Conservation (phyloP, 1,284 basidiomycete species). For the Vanrija sp. region DNA sequence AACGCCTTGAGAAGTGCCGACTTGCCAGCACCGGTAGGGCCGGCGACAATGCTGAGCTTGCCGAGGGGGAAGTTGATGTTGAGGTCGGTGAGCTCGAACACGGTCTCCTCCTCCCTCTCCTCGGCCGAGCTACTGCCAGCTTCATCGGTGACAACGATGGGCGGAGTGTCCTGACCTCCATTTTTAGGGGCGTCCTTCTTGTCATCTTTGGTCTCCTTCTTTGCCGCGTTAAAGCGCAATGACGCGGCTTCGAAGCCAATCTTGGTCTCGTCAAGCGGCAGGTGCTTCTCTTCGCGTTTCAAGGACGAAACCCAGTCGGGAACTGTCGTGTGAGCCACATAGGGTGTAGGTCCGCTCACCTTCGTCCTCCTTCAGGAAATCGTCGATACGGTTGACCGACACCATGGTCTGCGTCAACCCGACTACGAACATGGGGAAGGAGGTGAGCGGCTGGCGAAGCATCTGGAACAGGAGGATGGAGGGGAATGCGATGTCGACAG, state of each 20-base stretch:
- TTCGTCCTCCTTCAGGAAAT: conserved; percentile 77
- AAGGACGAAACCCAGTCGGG: conserved; percentile 64
- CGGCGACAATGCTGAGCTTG: conserved; percentile 63
- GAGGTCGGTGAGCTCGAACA: conserved; percentile 64
- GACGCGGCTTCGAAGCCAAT: conserved; percentile 64
- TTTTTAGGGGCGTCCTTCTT: conserved; percentile 9
- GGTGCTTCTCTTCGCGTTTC: conserved; percentile 46
- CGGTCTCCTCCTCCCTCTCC: conserved; percentile 13
- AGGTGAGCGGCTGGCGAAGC: conserved; percentile 55
- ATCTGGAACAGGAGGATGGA: conserved; percentile 49
- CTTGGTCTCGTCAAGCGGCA: conserved; percentile 43
- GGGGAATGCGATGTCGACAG: conserved; percentile 50
- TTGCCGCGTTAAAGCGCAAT: conserved; percentile 63
- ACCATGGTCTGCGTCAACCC: conserved; percentile 59
- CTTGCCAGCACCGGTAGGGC: conserved; percentile 68
- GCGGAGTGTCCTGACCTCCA: background rate
- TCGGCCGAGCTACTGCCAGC: background rate
- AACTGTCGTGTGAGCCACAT: conserved; percentile 46
- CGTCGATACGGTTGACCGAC: conserved; percentile 71
- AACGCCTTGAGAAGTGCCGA: conserved; percentile 49
- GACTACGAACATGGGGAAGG: conserved; percentile 37
- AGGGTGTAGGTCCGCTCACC: conserved; percentile 15
- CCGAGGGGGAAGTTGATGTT: conserved; percentile 66
- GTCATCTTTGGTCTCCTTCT: conserved; percentile 25
- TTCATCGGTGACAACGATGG: background rate